Base-by-base conservation (phyloP, 179 eudicot genomes). In the Spergularia azorica region DNA sequence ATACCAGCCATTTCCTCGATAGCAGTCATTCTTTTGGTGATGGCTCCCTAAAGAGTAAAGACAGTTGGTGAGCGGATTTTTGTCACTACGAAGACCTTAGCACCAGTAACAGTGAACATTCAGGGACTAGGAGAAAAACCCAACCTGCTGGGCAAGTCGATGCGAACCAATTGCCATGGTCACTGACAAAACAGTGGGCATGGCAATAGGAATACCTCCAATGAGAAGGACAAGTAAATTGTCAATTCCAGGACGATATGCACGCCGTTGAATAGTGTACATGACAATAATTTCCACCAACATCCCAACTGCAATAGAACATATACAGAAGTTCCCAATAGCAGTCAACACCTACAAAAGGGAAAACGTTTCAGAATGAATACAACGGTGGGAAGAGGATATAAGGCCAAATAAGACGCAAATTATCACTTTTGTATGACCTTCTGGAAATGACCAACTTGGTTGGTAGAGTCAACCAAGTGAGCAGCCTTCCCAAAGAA, bases 1-100 rank as follows among this genome's bases (percentile, higher is more conserved):
- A 93, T 93, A 66, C 97, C 97, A 14, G 97, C 97, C 97, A 93
- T 91, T 80, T 93, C 97, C 81, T 93, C 97, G 63, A 93, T 93
- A 63, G 97, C 97, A 38, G 97, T 93, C 97, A 93, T 93, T 79
- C 97, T 87, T 81, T 93, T 93, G 63, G 97, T 93, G 74, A 93
- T 93, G 52, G 97, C 97, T 70, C 97, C 97, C 97, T 26, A 26
- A 26, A 26, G 32, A 26, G 32, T 93, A 68, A 50, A 83, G 70
- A 65, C 46, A 79, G 36, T 75, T 51, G 21, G 16, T 21, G 63
- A 63, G 75, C 2, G 38, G 32, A 15, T 20, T 2, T 57, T 26
- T 76, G 62, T 65, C n/a, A 4, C 50, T 54, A 54, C 10, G 71
- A 74, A 71, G 15, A 73, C 56, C 46, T 46, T 13, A 15, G 56